Evolutionary conservation across 1,284 basidiomycete genomes (phyloP).

Genomic region (Naganishia cerealis): DNA sequence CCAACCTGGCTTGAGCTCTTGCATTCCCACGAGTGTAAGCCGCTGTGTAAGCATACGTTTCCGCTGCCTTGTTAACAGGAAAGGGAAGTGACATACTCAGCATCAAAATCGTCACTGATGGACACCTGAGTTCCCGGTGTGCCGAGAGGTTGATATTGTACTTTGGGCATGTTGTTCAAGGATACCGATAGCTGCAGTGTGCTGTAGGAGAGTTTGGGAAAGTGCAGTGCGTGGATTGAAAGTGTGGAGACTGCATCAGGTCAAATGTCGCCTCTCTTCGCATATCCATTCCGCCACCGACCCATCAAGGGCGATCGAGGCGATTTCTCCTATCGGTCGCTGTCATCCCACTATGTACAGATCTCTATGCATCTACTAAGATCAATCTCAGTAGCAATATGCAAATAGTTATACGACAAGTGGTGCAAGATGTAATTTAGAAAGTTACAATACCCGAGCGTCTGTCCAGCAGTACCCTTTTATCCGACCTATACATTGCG

Average conservation of each 20-base stretch:
- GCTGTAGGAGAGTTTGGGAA: neutral
- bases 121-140: slow-evolving; percentile 22
- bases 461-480: slow-evolving; percentile 20
- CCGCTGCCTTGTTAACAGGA: neutral
- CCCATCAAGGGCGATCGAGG: slow-evolving; percentile 5
- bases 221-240: neutral
- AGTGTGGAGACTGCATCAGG: no score
- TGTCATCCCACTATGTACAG: neutral
- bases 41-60: neutral
- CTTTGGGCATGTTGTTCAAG: slow-evolving; percentile 7
- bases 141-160: neutral
- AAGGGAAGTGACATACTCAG: slow-evolving; percentile 1
- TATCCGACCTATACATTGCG: slow-evolving; percentile 27
- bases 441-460: slow-evolving; percentile 18
- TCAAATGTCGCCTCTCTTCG: neutral
- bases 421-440: neutral
- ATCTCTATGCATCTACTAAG: no score
- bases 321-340: slow-evolving; percentile 9
- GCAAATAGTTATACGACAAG: neutral
- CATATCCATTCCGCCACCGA: neutral
- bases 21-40: no score
- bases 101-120: slow-evolving; percentile 26
- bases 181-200: no score
- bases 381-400: neutral
- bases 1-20: slow-evolving; percentile 26